Conservation (phyloP, 2,329 filamentous ascomycete species). For the Verticillium nonalfalfae region DNA sequence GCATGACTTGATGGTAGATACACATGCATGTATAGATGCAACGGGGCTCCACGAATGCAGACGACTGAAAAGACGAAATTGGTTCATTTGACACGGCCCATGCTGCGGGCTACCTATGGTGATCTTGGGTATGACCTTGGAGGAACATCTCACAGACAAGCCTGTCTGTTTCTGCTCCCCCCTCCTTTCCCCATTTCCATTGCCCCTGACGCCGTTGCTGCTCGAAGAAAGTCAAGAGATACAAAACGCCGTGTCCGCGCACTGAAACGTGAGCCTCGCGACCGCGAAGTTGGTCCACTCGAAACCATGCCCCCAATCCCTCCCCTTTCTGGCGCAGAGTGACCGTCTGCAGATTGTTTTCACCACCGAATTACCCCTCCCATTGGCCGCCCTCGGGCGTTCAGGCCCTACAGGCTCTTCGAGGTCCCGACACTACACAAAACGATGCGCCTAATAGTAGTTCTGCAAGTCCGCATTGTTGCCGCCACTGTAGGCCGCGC, state of each 20-base stretch:
- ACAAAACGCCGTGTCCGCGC: background rate
- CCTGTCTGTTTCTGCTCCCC: background rate
- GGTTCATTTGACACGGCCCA: background rate
- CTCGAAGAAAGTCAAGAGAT: background rate
- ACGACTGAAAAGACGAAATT: conserved; percentile 1
- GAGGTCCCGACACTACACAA: no score
- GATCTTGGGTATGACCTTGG: background rate
- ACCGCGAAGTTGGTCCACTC: background rate
- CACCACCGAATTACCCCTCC: background rate
- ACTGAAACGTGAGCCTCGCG: conserved; percentile 6
- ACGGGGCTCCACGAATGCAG: background rate
- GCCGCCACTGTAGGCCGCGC: conserved; percentile 7
- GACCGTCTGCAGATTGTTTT: background rate
- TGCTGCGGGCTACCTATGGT: background rate
- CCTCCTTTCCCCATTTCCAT: background rate
- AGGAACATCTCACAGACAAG: background rate
- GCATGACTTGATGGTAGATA: background rate
- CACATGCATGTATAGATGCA: background rate
- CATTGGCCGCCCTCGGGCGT: no score
- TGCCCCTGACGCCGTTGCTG: background rate
- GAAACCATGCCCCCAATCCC: background rate
- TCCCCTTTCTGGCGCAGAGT: no score
- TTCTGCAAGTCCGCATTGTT: conserved; percentile 29
- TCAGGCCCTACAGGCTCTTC: no score
- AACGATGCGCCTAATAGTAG: conserved; percentile 24